These are phyloP conservation scores for Cotoneaster glaucophyllus DNA, from an alignment of 306 rosid genomes.

Conservation along the genomic window DNA sequence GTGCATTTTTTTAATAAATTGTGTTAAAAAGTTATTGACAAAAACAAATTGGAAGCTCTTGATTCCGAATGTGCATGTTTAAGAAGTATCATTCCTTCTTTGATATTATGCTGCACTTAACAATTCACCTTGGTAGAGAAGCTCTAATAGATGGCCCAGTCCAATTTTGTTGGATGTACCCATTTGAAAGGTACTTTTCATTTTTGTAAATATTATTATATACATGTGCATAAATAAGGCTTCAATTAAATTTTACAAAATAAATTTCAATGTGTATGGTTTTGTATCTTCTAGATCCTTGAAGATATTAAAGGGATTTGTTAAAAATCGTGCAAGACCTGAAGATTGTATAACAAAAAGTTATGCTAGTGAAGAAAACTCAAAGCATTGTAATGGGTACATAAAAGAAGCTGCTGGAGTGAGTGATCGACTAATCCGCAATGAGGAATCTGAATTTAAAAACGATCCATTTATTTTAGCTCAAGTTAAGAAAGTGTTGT, in stretches of 20 bases:
- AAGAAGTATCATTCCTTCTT: not conserved
- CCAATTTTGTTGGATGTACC: not conserved
- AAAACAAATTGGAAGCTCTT: not conserved
- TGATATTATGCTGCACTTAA: not conserved
- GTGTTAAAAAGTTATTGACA: not conserved
- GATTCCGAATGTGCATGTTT: not conserved
- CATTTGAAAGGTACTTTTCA: not conserved
- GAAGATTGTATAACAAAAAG: not conserved
- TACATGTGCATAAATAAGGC: not conserved
- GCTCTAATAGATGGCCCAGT: not conserved
- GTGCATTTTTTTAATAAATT: not conserved
- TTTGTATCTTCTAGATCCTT: not conserved
- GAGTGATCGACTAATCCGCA: not conserved
- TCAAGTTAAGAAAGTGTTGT: not conserved
- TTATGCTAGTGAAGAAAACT: too few species aligned
- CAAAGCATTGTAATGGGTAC: not conserved
- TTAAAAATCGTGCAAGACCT: not conserved
- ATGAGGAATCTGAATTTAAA: not conserved
- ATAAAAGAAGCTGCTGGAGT: not conserved
- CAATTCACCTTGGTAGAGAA: not conserved
- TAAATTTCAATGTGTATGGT: not conserved
- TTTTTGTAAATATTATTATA: not conserved
- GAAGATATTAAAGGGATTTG: not conserved
- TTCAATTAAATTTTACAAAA: not conserved
- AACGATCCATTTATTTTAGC: not conserved